Conservation (phyloP, 805 yeast species). For the Priceomyces castillae region DNA sequence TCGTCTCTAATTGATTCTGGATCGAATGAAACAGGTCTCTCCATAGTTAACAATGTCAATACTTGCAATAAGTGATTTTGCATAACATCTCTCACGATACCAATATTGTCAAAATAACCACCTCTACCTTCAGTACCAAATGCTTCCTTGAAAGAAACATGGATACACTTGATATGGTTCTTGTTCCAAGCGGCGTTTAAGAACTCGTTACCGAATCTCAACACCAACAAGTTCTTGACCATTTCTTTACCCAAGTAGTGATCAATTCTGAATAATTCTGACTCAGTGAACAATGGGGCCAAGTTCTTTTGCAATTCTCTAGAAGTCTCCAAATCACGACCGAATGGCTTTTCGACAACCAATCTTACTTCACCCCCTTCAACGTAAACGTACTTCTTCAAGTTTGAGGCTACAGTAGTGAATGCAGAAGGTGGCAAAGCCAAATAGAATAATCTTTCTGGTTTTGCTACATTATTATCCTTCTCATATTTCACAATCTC, state of each 20-base stretch:
- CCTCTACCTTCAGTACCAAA: constrained; percentile 99
- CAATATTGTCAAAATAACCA: constrained; percentile 93
- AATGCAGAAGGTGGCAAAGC: constrained; percentile 96
- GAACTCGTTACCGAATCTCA: constrained; percentile 89
- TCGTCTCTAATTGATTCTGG: constrained; percentile 96
- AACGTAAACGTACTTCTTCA: constrained; percentile 68
- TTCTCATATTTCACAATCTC: constrained; percentile 60
- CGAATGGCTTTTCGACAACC: constrained; percentile 96
- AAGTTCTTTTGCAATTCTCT: constrained; percentile 72
- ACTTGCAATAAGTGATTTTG: constrained; percentile 96
- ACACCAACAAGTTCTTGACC: constrained; percentile 88
- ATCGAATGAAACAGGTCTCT: constrained; percentile 85
- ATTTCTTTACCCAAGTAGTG: constrained; percentile 97
- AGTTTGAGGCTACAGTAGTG: constrained; percentile 68
- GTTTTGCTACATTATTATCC: constrained; percentile 40
- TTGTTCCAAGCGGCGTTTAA: constrained; percentile 87
- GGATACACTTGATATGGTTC: constrained; percentile 73
- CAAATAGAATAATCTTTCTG: constrained; percentile 84
- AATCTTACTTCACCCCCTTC: constrained; percentile 67
- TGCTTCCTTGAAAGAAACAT: constrained; percentile 94
- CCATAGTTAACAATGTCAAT: constrained; percentile 89
- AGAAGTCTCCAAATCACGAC: constrained; percentile 81
- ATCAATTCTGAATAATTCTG: constrained; percentile 91
- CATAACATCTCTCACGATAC: constrained; percentile 96
- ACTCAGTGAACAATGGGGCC: constrained; percentile 86